A percentile compares a stretch with the other conserved stretches of the same genome.
These are phyloP conservation scores for Alternaria atra DNA, from an alignment of 2,329 filamentous ascomycete species.

Conservation along the genomic window DNA sequence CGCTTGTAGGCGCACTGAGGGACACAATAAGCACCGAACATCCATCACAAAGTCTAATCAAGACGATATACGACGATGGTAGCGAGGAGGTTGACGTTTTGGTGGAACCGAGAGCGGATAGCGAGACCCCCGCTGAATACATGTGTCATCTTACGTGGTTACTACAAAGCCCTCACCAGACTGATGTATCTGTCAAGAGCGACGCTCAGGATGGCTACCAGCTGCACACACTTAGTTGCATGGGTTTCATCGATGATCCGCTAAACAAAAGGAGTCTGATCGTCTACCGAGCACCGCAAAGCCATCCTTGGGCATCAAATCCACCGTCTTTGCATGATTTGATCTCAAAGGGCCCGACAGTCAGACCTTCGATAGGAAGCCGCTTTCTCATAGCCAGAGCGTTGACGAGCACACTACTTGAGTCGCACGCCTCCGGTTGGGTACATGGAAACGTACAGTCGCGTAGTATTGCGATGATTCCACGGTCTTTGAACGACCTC, in stretches of 20 bases:
- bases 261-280: constrained; percentile 18
- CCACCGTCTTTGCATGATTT: constrained; percentile 18
- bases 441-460: constrained; percentile 25
- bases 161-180: constrained; percentile 16
- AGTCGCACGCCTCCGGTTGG: constrained; percentile 21
- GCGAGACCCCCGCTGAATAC: constrained; percentile 40
- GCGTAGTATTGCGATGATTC: constrained; percentile 19
- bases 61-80: constrained; percentile 23
- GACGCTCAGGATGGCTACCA: constrained; percentile 13
- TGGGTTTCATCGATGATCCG: constrained; percentile 27
- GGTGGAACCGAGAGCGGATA: constrained; percentile 79
- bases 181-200: constrained; percentile 6
- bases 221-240: constrained; percentile 21
- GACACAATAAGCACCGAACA: constrained; percentile 5
- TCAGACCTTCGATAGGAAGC: constrained; percentile 10
- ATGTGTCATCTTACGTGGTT: constrained; percentile 27
- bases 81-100: constrained; percentile 21
- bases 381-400: constrained; percentile 20
- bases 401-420: constrained; percentile 18
- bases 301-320: constrained; percentile 22
- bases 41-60: constrained; percentile 9
- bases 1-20: constrained; percentile 17
- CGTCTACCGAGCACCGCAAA: constrained; percentile 20
- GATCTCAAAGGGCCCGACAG: constrained; percentile 13
- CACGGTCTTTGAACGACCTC: constrained; percentile 14